Evolutionary conservation across 176 grass and related monocot genomes (phyloP).

Genomic region (Thalia dealbata): DNA sequence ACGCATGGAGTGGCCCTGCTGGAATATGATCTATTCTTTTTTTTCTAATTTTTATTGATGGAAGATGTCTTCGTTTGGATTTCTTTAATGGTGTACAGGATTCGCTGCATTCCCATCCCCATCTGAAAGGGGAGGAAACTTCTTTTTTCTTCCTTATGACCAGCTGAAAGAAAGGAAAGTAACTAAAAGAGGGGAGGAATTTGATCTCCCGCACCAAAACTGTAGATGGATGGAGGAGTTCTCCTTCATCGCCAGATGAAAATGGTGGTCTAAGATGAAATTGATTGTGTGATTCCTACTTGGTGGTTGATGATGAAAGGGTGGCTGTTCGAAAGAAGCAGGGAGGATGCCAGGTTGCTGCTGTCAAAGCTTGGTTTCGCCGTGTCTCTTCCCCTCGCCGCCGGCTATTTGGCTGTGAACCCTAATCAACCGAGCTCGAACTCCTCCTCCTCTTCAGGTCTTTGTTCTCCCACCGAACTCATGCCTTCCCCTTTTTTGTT

Average conservation of each 20-base stretch:
- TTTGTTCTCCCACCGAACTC: neutral
- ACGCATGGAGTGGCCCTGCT: too few species aligned
- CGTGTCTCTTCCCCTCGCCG: neutral
- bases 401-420: neutral
- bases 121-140: neutral
- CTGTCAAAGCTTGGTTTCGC: neutral
- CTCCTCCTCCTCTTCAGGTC: constrained; percentile 1
- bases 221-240: neutral
- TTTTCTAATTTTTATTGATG: too few species aligned
- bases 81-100: neutral
- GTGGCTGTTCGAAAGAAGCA: neutral
- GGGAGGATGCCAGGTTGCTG: too few species aligned
- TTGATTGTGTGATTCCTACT: too few species aligned
- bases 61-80: neutral
- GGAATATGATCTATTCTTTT: too few species aligned
- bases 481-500: neutral
- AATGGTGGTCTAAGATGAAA: too few species aligned
- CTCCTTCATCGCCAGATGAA: neutral
- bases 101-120: neutral
- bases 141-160: neutral
- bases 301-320: neutral
- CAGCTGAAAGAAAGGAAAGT: neutral
- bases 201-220: neutral
- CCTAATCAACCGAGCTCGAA: neutral
- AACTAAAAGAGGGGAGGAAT: neutral